Evolutionary conservation across 192 early-diverging fungal genomes (phyloP).

Genomic region (Coemansia biformis): DNA sequence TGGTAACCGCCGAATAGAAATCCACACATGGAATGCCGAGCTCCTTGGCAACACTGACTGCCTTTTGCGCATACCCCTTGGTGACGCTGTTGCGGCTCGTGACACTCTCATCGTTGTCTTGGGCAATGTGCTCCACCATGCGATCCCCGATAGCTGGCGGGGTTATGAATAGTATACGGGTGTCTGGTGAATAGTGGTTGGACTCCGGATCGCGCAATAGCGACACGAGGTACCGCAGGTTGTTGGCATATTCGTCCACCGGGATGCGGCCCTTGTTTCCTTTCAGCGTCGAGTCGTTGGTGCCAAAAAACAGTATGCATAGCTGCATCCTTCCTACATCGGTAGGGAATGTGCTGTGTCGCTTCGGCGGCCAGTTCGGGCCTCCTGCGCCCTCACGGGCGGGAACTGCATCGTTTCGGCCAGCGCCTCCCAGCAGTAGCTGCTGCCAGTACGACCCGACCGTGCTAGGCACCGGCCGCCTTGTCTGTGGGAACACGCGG

Average conservation of each 20-base stretch:
- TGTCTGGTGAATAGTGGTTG: slow-evolving; percentile 54
- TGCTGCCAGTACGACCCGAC: no score
- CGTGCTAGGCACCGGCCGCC: no score
- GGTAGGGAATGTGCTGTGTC: no score
- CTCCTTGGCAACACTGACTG: slow-evolving; percentile 42
- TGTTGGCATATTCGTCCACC: slow-evolving; percentile 54
- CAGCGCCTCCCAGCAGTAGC: no score
- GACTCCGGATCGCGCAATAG: slow-evolving; percentile 53
- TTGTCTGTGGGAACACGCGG: slow-evolving; percentile 55
- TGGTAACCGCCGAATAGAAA: slow-evolving; percentile 26
- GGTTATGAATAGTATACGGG: slow-evolving; percentile 63
- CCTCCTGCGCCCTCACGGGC: not conserved
- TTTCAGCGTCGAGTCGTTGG: slow-evolving; percentile 68
- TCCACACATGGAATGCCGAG: slow-evolving; percentile 21
- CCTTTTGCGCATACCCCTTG: slow-evolving; percentile 52
- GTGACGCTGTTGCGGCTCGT: slow-evolving; percentile 40
- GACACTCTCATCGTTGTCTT: not conserved
- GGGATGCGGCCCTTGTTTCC: slow-evolving; percentile 55
- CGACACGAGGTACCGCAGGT: slow-evolving; percentile 59
- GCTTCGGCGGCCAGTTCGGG: no score
- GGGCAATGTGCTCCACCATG: slow-evolving; percentile 7
- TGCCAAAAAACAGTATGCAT: slow-evolving; percentile 67
- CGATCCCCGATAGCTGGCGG: slow-evolving; percentile 64
- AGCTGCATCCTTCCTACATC: no score
- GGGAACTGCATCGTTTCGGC: slow-evolving; percentile 8